Conservation (phyloP, 345 rosid species). For the Leavenworthia alabamica region DNA sequence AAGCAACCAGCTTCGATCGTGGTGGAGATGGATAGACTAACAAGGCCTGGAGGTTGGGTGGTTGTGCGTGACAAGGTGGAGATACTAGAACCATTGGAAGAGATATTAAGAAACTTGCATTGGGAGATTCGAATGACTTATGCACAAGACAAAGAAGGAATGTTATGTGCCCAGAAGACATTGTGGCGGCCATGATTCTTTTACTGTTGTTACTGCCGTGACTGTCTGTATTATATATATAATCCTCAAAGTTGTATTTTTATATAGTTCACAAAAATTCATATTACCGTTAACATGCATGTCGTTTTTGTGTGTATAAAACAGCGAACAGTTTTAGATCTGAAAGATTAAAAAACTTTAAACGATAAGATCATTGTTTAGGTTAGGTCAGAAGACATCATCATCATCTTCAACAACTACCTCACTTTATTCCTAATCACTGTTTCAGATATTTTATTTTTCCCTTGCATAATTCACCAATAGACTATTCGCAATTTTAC, state of each 20-base stretch:
- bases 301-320: slow-evolving; percentile 4
- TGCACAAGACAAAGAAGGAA: slow-evolving; percentile 74
- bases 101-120: slow-evolving; percentile 61
- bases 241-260: no score
- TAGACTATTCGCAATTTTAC: slow-evolving; percentile 15
- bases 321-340: neutral
- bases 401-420: slow-evolving; percentile 18
- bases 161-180: slow-evolving; percentile 77
- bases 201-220: neutral
- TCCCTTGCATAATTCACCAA: neutral
- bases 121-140: slow-evolving; percentile 94
- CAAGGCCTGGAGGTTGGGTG: slow-evolving; percentile 90
- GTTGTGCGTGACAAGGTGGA: slow-evolving; percentile 76
- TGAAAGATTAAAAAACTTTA: neutral
- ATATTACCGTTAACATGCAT: neutral
- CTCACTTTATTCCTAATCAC: slow-evolving; percentile 2
- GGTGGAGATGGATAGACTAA: slow-evolving; percentile 80
- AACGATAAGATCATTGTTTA: slow-evolving; percentile 22
- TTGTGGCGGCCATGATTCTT: slow-evolving; percentile 64
- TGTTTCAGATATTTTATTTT: slow-evolving; percentile 24
- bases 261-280: no score
- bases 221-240: neutral
- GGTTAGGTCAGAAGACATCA: slow-evolving; percentile 13
- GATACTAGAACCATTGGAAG: slow-evolving; percentile 69
- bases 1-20: slow-evolving; percentile 72